A percentile compares a stretch with the other conserved stretches of the same genome.
Evolutionary conservation across 1,139 yeast genomes (phyloP).

Genomic region (Hemisphaericaspora xylofermentans): DNA sequence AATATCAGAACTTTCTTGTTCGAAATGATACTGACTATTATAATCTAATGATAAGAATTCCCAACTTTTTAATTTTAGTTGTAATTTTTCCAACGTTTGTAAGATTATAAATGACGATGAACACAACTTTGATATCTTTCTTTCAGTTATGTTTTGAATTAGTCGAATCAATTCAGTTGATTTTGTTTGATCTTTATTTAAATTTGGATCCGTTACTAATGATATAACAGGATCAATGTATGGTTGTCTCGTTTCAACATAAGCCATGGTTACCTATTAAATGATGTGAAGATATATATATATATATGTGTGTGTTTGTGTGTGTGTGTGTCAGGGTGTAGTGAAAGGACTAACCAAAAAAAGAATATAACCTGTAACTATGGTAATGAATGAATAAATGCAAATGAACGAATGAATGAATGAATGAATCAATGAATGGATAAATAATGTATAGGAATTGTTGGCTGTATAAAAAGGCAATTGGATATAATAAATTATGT

Average conservation of each 20-base stretch:
- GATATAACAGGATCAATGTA: slow-evolving; percentile 50
- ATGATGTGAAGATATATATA: neutral
- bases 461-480: too few species aligned
- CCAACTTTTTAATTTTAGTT: slow-evolving; percentile 52
- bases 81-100: slow-evolving; percentile 51
- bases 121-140: slow-evolving; percentile 51
- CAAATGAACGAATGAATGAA: too few species aligned
- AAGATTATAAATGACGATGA: slow-evolving; percentile 47
- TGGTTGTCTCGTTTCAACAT: slow-evolving; percentile 15
- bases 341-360: too few species aligned
- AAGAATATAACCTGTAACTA: too few species aligned
- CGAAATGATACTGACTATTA: slow-evolving; percentile 43
- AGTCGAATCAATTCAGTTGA: slow-evolving; percentile 39
- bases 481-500: too few species aligned
- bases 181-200: slow-evolving; percentile 45
- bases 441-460: too few species aligned
- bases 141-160: slow-evolving; percentile 45
- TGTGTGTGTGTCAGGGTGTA: neutral
- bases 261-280: slow-evolving; percentile 14
- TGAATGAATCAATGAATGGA: too few species aligned
- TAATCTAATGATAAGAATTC: slow-evolving; percentile 56
- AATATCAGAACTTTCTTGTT: slow-evolving; percentile 25
- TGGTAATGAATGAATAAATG: too few species aligned
- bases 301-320: neutral
- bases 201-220: slow-evolving; percentile 49